Conservation (phyloP, 495 filamentous ascomycete genomes). For the Aspergillus steynii region DNA sequence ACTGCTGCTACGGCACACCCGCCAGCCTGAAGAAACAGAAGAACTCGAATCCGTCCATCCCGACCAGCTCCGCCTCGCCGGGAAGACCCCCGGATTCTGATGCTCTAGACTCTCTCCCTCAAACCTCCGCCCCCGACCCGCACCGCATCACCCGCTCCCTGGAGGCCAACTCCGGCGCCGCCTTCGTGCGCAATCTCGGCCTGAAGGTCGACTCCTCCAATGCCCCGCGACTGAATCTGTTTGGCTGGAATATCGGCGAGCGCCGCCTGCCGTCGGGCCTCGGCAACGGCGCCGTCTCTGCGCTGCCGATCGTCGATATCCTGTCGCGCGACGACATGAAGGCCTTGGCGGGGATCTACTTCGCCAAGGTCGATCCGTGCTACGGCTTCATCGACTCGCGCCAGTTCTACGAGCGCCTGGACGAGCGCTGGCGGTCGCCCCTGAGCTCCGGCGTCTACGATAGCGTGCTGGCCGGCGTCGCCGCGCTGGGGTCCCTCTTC, state of each 20-base stretch:
- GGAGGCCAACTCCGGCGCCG: slow-evolving; percentile 51
- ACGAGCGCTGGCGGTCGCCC: slow-evolving; percentile 32
- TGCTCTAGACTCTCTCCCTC: too few relatives aligned
- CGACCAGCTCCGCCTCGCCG: neutral
- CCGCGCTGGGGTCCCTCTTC: slow-evolving; percentile 45
- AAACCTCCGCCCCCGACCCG: slow-evolving; percentile 6
- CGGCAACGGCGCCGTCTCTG: neutral
- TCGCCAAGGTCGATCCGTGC: slow-evolving; percentile 45
- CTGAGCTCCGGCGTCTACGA: slow-evolving; percentile 31
- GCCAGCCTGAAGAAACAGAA: neutral
- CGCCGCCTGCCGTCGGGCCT: slow-evolving; percentile 27
- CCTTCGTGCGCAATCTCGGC: slow-evolving; percentile 50
- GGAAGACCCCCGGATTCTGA: neutral
- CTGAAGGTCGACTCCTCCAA: slow-evolving; percentile 48
- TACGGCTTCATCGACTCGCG: slow-evolving; percentile 49
- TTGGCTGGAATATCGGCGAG: slow-evolving; percentile 53
- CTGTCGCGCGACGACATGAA: slow-evolving; percentile 37
- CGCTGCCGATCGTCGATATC: slow-evolving; percentile 33
- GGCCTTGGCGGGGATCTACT: slow-evolving; percentile 42
- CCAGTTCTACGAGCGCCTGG: slow-evolving; percentile 29
- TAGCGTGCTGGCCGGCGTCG: slow-evolving; percentile 42
- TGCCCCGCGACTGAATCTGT: slow-evolving; percentile 51
- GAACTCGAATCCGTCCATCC: neutral
- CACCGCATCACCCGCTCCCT: slow-evolving; percentile 26
- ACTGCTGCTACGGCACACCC: slow-evolving; percentile 38